Base-by-base conservation (phyloP, 1,284 basidiomycete species). In the Trametes sp. region DNA sequence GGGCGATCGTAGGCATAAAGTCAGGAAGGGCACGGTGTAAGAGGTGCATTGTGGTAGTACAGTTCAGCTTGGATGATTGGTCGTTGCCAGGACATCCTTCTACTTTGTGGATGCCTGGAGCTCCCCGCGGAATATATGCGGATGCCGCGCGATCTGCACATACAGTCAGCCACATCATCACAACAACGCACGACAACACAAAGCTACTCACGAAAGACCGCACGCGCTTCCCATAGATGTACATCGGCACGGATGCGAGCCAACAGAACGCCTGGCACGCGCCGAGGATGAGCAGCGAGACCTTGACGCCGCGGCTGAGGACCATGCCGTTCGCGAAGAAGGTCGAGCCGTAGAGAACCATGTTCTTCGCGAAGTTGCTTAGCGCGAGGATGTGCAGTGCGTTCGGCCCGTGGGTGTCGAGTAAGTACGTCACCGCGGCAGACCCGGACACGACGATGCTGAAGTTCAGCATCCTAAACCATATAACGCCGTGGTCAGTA, bases 271-370 rank as follows among this genome's bases (percentile, higher is more conserved):
- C 76, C 62, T 80, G 79, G 62, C 78, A 78, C 10, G 64, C 74
- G 19, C 75, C 76, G 19, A 80, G 72, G 58, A 80, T 80, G 33
- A 79, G 70, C 19, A 80, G 69, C 11, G 78, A 76, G 1, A 73
- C 70, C 57, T 75, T 77, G 54, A 80, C 78, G n/a, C 79, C 78
- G 42, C 73, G 69, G 24, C 64, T 59, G 44, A 72, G 65, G 31
- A 82, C 74, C 75, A 82, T 80, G 44, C 78, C 77, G 63, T 81
- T 81, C 2, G 79, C 79, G 64, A 81, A 81, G 68, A 81, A 81
- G 21, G 77, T 81, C 62, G 81, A 79, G 3, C 76, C 77, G 65
- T 81, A 82, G 21, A 79, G 72, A 45, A 82, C 77, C 70, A 81
- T 75, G 60, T 80, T 80, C 69, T 82, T 82, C 53, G 71, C 67